Conservation (phyloP, 192 early-diverging fungal species). For the Bifiguratus adelaidae region DNA sequence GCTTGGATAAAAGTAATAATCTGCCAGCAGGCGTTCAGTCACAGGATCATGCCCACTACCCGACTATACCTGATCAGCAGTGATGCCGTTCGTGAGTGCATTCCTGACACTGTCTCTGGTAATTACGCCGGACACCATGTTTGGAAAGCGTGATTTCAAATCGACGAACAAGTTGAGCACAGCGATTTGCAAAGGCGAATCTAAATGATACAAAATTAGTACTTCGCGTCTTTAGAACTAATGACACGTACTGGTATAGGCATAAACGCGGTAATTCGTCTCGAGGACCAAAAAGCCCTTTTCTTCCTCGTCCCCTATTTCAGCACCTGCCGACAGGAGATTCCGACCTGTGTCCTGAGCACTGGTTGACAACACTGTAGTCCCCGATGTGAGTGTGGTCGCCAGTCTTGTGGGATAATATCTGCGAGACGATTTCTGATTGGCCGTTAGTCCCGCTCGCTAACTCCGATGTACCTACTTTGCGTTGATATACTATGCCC, state of each 20-base stretch:
- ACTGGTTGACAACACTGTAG: constrained; percentile 33
- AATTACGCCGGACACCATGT: constrained; percentile 83
- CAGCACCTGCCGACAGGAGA: constrained; percentile 14
- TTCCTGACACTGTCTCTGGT: constrained; percentile 80
- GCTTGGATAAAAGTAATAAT: constrained; percentile 84
- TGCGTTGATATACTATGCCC: constrained; percentile 84
- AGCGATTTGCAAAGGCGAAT: constrained; percentile 88
- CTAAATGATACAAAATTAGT: constrained; percentile 15
- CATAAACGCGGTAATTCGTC: constrained; percentile 92
- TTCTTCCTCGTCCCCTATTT: constrained; percentile 27
- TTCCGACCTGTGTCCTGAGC: constrained; percentile 12
- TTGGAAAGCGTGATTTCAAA: constrained; percentile 74
- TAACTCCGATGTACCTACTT: constrained; percentile 25
- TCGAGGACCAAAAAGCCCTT: constrained; percentile 88
- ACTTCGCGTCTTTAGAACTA: no score
- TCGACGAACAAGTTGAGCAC: constrained; percentile 85
- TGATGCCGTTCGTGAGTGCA: constrained; percentile 81
- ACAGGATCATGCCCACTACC: not conserved
- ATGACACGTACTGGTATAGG: constrained; percentile 81
- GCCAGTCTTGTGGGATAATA: constrained; percentile 92
- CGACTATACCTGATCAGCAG: constrained; percentile 69
- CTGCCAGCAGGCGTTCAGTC: constrained; percentile 10
- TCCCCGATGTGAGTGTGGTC: constrained; percentile 81
- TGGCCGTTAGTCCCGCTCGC: not conserved
- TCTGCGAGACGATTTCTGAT: constrained; percentile 39